Evolutionary conservation across 345 rosid species (phyloP), one percentile per base, ranked within the genome.

Genomic region (Angophora floribunda): DNA sequence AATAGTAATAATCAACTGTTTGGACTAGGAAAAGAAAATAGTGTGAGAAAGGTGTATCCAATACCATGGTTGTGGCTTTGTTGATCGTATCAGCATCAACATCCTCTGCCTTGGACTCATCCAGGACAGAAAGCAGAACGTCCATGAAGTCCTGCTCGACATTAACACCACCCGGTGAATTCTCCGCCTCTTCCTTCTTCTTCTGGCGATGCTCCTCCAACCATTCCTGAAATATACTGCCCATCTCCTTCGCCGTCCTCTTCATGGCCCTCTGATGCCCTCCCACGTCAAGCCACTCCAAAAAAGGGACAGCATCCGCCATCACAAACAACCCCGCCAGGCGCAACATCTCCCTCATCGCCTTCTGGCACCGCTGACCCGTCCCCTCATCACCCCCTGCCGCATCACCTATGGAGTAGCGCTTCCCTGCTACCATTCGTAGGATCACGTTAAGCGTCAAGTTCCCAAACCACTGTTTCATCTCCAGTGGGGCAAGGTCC

Each of bases 51-150:
- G 24, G 7, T 22, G 84, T 41, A 75, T 75, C 49, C 13, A 75
- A 7, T 92, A 93, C 93, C 94, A 91, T 84, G 79, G 88, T 89
- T 1, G 87, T 92, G 14, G 93, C 92, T 63, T 91, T 92, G 85
- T 26, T 91, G 85, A 89, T 47, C 14, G 91, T 84, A 86, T 90
- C 92, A 11, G 88, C 85, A 87, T 91, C 93, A 47, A 19, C 80
- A 50, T 36, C 87, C 0, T 75, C 52, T 14, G 59, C 15, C 9
- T 21, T 49, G 3, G 22, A 57, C 15, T 61, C 89, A 4, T 53
- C 79, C 4, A 90, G 86, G 82, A 52, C 28, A 30, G 91, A 82
- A 3, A 92, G 86, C 92, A 93, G 85, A 50, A 93, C 86, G 87
- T 87, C 91, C 93, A 92, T 91, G 88, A 91, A 91, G 32, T 91